Base-by-base conservation (phyloP, 1,139 yeast genomes). In the Candida tropicalis region DNA sequence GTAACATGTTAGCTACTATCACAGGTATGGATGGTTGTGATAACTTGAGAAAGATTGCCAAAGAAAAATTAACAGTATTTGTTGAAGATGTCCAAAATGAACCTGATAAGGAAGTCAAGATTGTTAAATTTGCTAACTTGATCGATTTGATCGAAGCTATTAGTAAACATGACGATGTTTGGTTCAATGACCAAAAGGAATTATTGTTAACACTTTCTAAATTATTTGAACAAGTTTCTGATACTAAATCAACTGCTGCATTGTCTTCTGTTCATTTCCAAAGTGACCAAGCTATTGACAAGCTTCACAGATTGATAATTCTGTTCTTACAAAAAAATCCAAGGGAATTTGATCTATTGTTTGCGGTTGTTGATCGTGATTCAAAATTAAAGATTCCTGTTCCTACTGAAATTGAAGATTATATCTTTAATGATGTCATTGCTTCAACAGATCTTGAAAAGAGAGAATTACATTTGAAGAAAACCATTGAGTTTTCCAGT, bases 241-340 rank as follows among this genome's bases (percentile, higher is more conserved):
- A 65, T 2, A 66, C 78, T 31, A 69, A 75, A 42, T 53, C 63
- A 0, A 68, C 79, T 2, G 63, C 80, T 1, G 65, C 80, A 41
- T 74, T 81, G 1, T 82, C 91, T 0, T 73, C 85, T 1, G 67
- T 82, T 17, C 88, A 82, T 48, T 77, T 89, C 58, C 89, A 85
- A 58, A 74, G 87, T n/a, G 86, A 79, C 41, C 93, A 86, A 56
- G 81, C 95, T 0, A 68, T 86, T 31, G 76, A 75, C 18, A 82
- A 76, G 40, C 70, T 87, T 32, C 95, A 87, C 58, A 44, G 49
- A 0, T 58, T 86, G 2, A 75, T 82, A 48, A 77, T 85, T 3
- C 53, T 59, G 1, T 82, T 65, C 53, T 64, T 87, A 56, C 60
- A 63, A 22, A 54, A 57, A n/a, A 62, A 66, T 34, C 59, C 61